Base-by-base conservation (phyloP, 345 rosid genomes). In the Noccaea bulbosa region DNA sequence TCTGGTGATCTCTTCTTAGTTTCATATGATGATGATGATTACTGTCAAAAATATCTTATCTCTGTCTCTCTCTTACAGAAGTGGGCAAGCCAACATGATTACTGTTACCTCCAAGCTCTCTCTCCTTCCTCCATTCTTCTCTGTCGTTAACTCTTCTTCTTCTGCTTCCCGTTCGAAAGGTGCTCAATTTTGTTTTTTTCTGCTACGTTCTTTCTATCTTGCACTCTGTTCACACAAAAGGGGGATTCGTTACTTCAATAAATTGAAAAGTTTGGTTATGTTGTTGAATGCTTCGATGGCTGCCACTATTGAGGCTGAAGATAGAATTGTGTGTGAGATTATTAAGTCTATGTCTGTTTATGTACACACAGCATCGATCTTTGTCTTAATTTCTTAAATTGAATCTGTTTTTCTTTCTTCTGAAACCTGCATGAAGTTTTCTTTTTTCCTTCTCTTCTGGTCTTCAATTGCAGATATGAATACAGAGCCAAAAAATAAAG, bases 1-100 rank as follows among this genome's bases (percentile, higher is more conserved):
- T 88, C 59, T 94, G 99, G 99, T 94, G 86, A 91, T 70, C 11
- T 41, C 41, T 22, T n/a, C 38, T 8, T 20, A 32, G 49, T 37
- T 51, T 65, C 73, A 60, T 44, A 51, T 67, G 68, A 51, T 67
- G 55, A 60, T 41, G 77, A 73, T 49, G 51, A 65, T 51, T 53
- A 27, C 1, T n/a, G n/a, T n/a, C 68, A 48, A 69, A 74, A 62
- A 69, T 62, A 69, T 75, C 59, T 69, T 7, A 40, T n/a, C 8
- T 44, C 14, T 33, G 8, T 27, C 30, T 50, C 37, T 45, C n/a
- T 30, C 52, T 44, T 2, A 27, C 30, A 27, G 30, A 27, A 27
- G 30, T 27, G 30, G 30, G 30, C 30, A 27, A 27, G 30, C 30
- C 2, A 16, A 66, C 70, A 86, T 81, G 84, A 61, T 80, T 76